Evolutionary conservation across 148 eudicot genomes (phyloP).

Genomic region (Amaranthus hypochondriacus): DNA sequence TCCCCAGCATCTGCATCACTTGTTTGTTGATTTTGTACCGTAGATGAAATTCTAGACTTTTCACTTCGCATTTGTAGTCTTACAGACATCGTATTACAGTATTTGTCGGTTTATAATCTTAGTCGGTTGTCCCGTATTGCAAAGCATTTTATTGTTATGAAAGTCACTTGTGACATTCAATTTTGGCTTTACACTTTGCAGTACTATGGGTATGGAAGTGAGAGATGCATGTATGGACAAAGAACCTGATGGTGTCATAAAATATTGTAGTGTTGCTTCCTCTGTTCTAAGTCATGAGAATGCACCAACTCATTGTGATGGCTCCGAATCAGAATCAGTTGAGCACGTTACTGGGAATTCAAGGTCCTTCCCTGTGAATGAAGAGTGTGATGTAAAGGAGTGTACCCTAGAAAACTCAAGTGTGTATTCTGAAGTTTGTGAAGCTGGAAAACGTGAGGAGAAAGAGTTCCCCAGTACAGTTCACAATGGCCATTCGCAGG

Average conservation of each 20-base stretch:
- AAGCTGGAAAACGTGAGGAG: conserved; percentile 31
- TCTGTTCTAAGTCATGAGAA: conserved; percentile 28
- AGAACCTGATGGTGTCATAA: conserved; percentile 50
- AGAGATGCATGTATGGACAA: conserved; percentile 52
- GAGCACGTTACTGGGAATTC: conserved; percentile 27
- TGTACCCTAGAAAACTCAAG: conserved; percentile 36
- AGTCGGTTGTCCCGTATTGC: not conserved
- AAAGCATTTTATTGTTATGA: not conserved
- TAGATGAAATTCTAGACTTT: not conserved
- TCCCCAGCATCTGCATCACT: not conserved
- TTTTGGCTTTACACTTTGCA: conserved; percentile 26
- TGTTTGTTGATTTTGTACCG: not conserved
- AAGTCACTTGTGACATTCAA: not conserved
- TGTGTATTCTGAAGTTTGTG: conserved; percentile 30
- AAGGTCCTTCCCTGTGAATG: conserved; percentile 25
- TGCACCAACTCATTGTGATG: conserved; percentile 28
- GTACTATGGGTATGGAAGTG: conserved; percentile 57
- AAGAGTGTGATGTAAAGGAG: conserved; percentile 50
- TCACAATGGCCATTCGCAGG: conserved; percentile 25
- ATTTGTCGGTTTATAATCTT: not conserved
- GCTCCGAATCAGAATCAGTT: conserved; percentile 25
- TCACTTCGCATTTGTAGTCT: not conserved
- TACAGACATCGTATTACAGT: not conserved
- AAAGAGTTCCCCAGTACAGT: conserved; percentile 12
- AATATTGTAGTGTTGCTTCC: conserved; percentile 32